Evolutionary conservation across 2,329 filamentous ascomycete genomes (phyloP).

Genomic region (Aspergillus ochraceus): DNA sequence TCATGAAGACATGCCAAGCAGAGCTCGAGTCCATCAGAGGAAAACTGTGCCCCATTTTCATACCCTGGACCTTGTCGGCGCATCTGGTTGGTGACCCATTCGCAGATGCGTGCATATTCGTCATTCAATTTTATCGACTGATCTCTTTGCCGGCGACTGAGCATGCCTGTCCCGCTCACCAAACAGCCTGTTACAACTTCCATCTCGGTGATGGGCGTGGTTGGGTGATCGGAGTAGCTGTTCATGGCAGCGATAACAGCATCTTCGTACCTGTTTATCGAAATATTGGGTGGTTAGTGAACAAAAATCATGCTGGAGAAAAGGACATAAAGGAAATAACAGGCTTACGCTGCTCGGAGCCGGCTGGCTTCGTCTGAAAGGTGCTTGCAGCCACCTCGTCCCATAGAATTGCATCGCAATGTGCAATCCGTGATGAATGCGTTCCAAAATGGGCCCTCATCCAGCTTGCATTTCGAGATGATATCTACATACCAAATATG

Average conservation of each 20-base stretch:
- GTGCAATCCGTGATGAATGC: slow-evolving; percentile 6
- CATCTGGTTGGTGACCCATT: slow-evolving; percentile 17
- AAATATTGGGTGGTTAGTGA: slow-evolving; percentile 4
- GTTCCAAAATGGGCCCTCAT: slow-evolving; percentile 16
- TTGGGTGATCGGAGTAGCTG: slow-evolving; percentile 42
- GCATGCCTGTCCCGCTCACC: slow-evolving; percentile 49
- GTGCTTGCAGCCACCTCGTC: slow-evolving; percentile 4
- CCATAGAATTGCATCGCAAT: slow-evolving; percentile 6
- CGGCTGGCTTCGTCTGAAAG: slow-evolving; percentile 17
- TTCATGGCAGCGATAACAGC: slow-evolving; percentile 52
- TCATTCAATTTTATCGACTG: slow-evolving; percentile 45
- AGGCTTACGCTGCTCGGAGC: slow-evolving; percentile 10
- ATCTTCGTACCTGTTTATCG: slow-evolving; percentile 51
- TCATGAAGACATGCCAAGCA: slow-evolving; percentile 19
- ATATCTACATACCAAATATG: slow-evolving; percentile 48
- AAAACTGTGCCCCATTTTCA: background rate
- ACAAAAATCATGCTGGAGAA: background rate
- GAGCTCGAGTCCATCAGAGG: slow-evolving; percentile 11
- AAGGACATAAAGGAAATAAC: background rate
- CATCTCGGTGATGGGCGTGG: slow-evolving; percentile 48
- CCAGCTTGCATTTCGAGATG: slow-evolving; percentile 1
- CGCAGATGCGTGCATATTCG: slow-evolving; percentile 35
- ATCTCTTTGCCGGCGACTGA: slow-evolving; percentile 42
- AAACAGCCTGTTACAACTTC: slow-evolving; percentile 61
- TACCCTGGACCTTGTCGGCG: background rate